Percentiles rank a stretch among this genome's conserved stretches.
phyloP scores from a whole-genome alignment of 176 grass and related monocot genomes.

The Aegilops tauschii region DNA sequence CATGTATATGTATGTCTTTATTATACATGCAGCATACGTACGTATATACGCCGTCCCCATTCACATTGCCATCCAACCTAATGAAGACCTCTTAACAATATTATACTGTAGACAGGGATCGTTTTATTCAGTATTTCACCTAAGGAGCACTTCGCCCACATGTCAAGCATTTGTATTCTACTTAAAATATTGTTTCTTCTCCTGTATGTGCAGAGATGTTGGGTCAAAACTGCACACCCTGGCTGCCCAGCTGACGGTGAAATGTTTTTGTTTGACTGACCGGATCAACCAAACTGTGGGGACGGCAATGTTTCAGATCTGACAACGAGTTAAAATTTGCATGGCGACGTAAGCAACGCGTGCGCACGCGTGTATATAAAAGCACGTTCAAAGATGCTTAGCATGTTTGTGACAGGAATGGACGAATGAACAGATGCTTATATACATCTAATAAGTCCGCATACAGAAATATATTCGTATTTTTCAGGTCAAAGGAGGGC shows the following conservation, averaged over 20 bases:
- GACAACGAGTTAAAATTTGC: not conserved
- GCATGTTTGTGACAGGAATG: slow-evolving; percentile 4
- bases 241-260: not conserved
- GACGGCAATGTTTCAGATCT: not conserved
- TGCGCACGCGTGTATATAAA: not conserved
- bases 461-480: not conserved
- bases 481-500: not conserved
- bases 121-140: not conserved
- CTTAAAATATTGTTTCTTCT: too few species aligned
- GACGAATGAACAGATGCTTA: not conserved
- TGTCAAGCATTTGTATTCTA: not conserved
- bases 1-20: not conserved
- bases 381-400: not conserved
- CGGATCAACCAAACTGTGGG: not conserved
- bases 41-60: not conserved
- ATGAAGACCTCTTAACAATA: not conserved
- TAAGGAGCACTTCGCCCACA: not conserved
- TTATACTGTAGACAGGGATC: not conserved
- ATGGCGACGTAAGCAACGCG: not conserved
- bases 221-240: not conserved
- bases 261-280: slow-evolving; percentile 9
- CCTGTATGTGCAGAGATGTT: not conserved
- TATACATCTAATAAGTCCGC: not conserved
- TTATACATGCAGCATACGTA: not conserved
- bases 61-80: not conserved